Evolutionary conservation across 352 stramenopile species (phyloP), one percentile per base, ranked within the genome.

Genomic region (Phytophthora aleatoria): DNA sequence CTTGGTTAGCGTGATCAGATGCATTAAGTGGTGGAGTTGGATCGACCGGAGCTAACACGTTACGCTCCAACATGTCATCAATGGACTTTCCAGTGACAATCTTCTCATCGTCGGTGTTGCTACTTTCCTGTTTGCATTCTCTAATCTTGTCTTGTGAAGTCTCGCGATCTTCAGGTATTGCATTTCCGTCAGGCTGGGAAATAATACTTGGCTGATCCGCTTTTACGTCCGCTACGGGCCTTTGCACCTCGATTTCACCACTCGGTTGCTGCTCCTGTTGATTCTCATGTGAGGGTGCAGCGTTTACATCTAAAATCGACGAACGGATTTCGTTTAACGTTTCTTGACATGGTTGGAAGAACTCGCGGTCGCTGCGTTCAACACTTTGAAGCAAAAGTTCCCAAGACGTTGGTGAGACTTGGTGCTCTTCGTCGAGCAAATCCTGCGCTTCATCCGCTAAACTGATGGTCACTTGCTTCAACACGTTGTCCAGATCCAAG

Each of bases 381-480:
- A 89, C 74, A 35, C 58, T 81, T 51, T 69, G 52, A 5, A 83
- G 45, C 35, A 89, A 54, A 27, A 76, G 20, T 2, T 50, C 20
- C 77, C 77, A 87, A 16, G 67, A 67, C 2, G 55, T 16, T 9
- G 13, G 3, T 28, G 39, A 12, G 45, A 27, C 43, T 47, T 28
- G 38, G 12, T 26, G 12, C 1, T 36, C 4, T 49, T 56, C 47
- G n/a, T 39, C 42, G 16, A 41, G 41, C 26, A 57, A 52, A 50
- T 26, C 4, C 16, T 53, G 24, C 3, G 42, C 24, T 50, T 38
- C 16, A 31, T 41, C 28, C 38, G 54, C 28, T 20, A 20, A 20
- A 20, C 20, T 20, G 20, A 20, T 20, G 9, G 9, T 24, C 43
- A 59, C 27, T 30, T 64, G 50, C 50, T 61, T 54, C 55, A 75